Evolutionary conservation across 2,329 filamentous ascomycete genomes (phyloP).

Genomic region (Proliferodiscus dingleyae): DNA sequence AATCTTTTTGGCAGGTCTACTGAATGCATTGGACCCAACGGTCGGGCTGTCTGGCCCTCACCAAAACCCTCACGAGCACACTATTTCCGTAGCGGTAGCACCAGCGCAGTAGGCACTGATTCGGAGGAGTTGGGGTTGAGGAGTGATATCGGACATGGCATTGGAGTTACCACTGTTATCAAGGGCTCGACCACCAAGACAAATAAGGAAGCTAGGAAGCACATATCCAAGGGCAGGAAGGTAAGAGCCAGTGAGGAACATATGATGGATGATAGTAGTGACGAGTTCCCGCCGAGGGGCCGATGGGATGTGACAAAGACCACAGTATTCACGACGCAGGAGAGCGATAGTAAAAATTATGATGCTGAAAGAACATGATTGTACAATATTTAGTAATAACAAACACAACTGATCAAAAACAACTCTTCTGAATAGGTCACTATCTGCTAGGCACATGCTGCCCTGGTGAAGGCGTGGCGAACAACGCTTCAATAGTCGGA

Average conservation of each 20-base stretch:
- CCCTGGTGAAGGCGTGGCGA: too few relatives aligned
- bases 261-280: slow-evolving; percentile 14
- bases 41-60: background rate
- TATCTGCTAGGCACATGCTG: too few relatives aligned
- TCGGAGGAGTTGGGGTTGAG: slow-evolving; percentile 10
- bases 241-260: slow-evolving; percentile 6
- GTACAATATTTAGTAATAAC: background rate
- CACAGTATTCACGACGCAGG: slow-evolving; percentile 10
- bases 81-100: slow-evolving; percentile 10
- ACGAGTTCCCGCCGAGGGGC: slow-evolving; percentile 4
- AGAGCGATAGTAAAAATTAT: background rate
- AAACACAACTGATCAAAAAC: too few relatives aligned
- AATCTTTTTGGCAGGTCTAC: slow-evolving; percentile 12
- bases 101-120: background rate
- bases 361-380: background rate
- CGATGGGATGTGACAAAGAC: slow-evolving; percentile 12
- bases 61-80: background rate
- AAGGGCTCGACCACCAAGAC: slow-evolving; percentile 4
- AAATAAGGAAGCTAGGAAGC: background rate
- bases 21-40: background rate
- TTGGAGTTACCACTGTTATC: slow-evolving; percentile 12
- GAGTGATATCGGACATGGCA: slow-evolving; percentile 9
- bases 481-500: too few relatives aligned
- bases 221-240: slow-evolving; percentile 2
- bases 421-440: too few relatives aligned